Base-by-base conservation (phyloP, 805 yeast genomes). In the Saccharomycopsis guyanensis region DNA sequence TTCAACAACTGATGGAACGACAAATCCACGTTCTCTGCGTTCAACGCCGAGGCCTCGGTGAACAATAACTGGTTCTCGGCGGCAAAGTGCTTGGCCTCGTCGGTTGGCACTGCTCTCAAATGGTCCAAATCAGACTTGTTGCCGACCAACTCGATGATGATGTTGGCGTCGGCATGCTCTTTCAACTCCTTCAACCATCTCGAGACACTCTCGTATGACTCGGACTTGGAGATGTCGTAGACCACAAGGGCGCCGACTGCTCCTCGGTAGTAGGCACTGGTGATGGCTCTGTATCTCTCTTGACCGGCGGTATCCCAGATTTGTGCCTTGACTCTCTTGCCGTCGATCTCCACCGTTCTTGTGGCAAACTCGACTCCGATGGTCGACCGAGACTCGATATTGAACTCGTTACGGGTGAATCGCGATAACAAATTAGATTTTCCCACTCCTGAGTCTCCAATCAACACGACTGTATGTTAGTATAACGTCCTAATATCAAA, bases 241-340 rank as follows among this genome's bases (percentile, higher is more conserved):
- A 91, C 95, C 49, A 91, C 83, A 58, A 91, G 73, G 3, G 97
- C 97, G 50, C 98, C 98, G 45, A 89, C 96, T 1, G 98, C 97
- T 36, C 97, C 98, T 62, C 98, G 77, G 65, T 91, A 91, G 69
- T 91, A 91, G 4, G 97, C 97, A 47, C 93, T 81, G 27, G 98
- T 93, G 64, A 91, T 91, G 38, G 98, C 97, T 58, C 98, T 79
- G 71, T 93, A 91, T 65, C 98, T 80, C 66, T 91, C 98, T 70
- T 91, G 98, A 52, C 98, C 98, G 2, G 98, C 98, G 32, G 98
- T 91, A 66, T 91, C 98, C 98, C 98, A 91, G 56, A 88, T 82
- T 66, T 87, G 95, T 3, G 94, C 91, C 64, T 86, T 86, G 56
- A 86, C 82, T 61, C 86, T 69, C 59, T 83, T 84, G 37, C 87